Evolutionary conservation across 2,329 filamentous ascomycete species (phyloP), one percentile per base, ranked within the genome.

Genomic region (Trichoderma aggressivum): DNA sequence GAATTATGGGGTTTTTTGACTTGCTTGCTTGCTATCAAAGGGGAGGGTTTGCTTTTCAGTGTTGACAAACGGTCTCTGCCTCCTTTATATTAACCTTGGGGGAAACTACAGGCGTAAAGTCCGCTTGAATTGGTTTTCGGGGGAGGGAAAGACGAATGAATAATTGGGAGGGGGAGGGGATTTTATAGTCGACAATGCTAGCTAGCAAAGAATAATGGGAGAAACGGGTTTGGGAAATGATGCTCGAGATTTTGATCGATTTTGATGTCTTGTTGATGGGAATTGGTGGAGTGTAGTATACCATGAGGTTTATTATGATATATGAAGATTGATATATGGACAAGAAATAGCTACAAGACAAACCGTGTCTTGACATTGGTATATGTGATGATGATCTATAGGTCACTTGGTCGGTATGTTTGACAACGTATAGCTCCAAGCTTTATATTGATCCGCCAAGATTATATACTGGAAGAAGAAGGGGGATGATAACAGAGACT

Each of bases 21-120:
- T 34, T 34, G n/a, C n/a, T n/a, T n/a, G n/a, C n/a, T 43, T 43
- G 39, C 39, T 24, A 53, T 53, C 5, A 50, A 50, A 28, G 32
- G 69, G 69, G 28, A 18, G 68, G 68, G n/a, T 36, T 36, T 65
- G 36, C 47, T 67, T 67, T 50, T 56, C 60, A 34, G 32, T 53
- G 63, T 50, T 60, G 53, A 70, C 67, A 5, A 5, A 59, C 24
- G 53, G 61, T 70, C n/a, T 65, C n/a, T 65, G 61, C 69, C 24
- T 67, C 63, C 50, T 61, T 63, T 50, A 43, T 67, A 71, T 68
- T 68, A 71, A 67, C 28, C 26, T 14, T n/a, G n/a, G 30, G 63
- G 47, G 62, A 24, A 56, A 32, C 55, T 60, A 43, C 56, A 67
- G 62, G 63, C 55, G 58, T 14, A 67, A 47, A 32, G 36, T 39